Evolutionary conservation across 1,284 basidiomycete genomes (phyloP), one percentile per base, ranked within the genome.

Genomic region (Limonomyces culmigenus): DNA sequence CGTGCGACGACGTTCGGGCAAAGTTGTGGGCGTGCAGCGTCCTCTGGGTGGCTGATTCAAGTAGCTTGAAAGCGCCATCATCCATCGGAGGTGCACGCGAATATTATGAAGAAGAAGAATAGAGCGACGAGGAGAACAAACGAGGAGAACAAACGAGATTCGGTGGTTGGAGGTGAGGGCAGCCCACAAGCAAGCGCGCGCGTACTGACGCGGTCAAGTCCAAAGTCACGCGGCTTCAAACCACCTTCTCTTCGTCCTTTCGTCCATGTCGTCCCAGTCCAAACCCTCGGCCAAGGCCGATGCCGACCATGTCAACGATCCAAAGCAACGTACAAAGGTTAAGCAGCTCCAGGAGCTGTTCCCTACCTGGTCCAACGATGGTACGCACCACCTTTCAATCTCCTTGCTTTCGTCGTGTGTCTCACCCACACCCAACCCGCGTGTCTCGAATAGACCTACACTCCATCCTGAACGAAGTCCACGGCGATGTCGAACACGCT

Each of bases 281-380:
- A 27, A 27, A 27, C 23, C 8, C 23, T 8, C 8, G n/a, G 23
- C 23, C 23, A 27, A n/a, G 23, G 23, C 23, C 23, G n/a, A 27
- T 8, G 23, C 23, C n/a, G n/a, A n/a, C n/a, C n/a, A n/a, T n/a
- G n/a, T 8, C 8, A 8, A 27, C n/a, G 23, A 27, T 8, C 8
- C 8, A 43, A 70, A 67, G 47, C 71, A 63, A 47, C 62, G 62
- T 32, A 14, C 55, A 0, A 60, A 79, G 45, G 65, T 70, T 12
- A 53, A 60, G 21, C 68, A 74, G 40, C 71, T 89, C 12, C 71
- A 77, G 52, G 87, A 87, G 51, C 55, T 75, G 41, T 91, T 88
- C 52, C 74, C 85, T 10, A 49, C 54, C 46, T 91, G 75, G 76
- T 71, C 78, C 50, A 67, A 67, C 46, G 85, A 89, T 50, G 80